Evolutionary conservation across 208 protist genomes (phyloP).

Genomic region (Angomonas desouzai): DNA sequence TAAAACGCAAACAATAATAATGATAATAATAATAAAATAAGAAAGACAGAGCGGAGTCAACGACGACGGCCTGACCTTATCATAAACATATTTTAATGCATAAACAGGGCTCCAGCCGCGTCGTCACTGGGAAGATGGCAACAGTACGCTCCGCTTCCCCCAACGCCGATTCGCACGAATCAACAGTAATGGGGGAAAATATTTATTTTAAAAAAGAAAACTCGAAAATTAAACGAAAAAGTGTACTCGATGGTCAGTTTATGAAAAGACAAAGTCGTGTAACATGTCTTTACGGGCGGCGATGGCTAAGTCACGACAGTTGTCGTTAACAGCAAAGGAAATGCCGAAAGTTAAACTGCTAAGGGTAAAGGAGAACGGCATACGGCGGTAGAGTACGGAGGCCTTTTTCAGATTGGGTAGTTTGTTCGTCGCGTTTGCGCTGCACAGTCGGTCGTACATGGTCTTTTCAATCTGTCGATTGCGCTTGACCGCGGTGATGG

Average conservation of each 20-base stretch:
- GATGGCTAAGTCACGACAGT: conserved; percentile 55
- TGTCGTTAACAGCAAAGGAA: conserved; percentile 79
- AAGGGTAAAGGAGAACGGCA: conserved; percentile 69
- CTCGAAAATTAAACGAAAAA: conserved; percentile 12
- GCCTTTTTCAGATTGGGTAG: conserved; percentile 6
- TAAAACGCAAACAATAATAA: conserved; percentile 4
- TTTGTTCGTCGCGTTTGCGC: conserved; percentile 2
- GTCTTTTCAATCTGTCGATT: conserved; percentile 71
- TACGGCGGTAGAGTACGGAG: conserved; percentile 54
- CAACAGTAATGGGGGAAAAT: not conserved
- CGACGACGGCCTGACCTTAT: too few species aligned
- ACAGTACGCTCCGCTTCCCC: too few species aligned
- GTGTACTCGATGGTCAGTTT: not conserved
- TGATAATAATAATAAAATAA: too few species aligned
- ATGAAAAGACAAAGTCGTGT: conserved; percentile 42
- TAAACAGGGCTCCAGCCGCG: too few species aligned
- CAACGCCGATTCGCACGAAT: too few species aligned
- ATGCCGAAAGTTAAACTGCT: conserved; percentile 74
- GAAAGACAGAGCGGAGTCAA: too few species aligned
- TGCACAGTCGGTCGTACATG: conserved; percentile 34
- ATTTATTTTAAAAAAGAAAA: conserved; percentile 4
- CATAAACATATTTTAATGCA: too few species aligned
- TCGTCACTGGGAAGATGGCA: too few species aligned
- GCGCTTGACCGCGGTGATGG: conserved; percentile 81
- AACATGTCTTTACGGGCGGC: conserved; percentile 58